Evolutionary conservation across 1,284 basidiomycete species (phyloP), one percentile per base, ranked within the genome.

Genomic region (Coriolopsis trogii): DNA sequence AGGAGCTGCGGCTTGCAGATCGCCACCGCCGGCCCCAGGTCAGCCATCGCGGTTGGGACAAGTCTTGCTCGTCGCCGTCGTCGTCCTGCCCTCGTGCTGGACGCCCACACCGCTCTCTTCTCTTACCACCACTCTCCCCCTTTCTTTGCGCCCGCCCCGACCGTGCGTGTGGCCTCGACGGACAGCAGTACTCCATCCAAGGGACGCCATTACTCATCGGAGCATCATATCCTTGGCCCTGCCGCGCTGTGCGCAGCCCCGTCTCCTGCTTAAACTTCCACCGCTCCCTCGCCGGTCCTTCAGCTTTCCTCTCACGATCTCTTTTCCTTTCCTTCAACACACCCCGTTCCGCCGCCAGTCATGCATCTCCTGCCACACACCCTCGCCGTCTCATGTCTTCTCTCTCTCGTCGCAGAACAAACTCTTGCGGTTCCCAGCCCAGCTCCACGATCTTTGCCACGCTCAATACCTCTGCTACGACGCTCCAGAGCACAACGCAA

Each of bases 281-380:
- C 33, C 33, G n/a, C 16, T 16, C 33, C 33, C 33, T 18, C 16
- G 6, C 33, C 33, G 33, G n/a, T n/a, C 33, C 5, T 36, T 15
- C 33, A 12, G 16, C 33, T 8, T 8, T 30, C 28, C 7, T 30
- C 28, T 30, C 28, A 30, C 28, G 28, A 30, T 13, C 13, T 36
- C 33, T 18, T 18, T 18, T 20, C 16, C 33, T 18, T 36, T 18
- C 33, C 33, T 10, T 18, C n/a, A 18, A n/a, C 33, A 18, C 16
- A n/a, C 15, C 33, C 16, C 20, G 8, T 20, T 18, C 45, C 23
- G 39, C 33, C 33, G 9, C 16, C 33, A 16, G 36, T 30, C 51
- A 64, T 64, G 62, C 55, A 58, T 44, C 53, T 61, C 16, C 49
- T 60, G 10, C 51, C 62, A 8, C 41, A 63, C 47, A 55, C 64